Evolutionary conservation across 1,139 yeast genomes (phyloP), one percentile per base, ranked within the genome.

Genomic region (Groenewaldozyma auringiensis): DNA sequence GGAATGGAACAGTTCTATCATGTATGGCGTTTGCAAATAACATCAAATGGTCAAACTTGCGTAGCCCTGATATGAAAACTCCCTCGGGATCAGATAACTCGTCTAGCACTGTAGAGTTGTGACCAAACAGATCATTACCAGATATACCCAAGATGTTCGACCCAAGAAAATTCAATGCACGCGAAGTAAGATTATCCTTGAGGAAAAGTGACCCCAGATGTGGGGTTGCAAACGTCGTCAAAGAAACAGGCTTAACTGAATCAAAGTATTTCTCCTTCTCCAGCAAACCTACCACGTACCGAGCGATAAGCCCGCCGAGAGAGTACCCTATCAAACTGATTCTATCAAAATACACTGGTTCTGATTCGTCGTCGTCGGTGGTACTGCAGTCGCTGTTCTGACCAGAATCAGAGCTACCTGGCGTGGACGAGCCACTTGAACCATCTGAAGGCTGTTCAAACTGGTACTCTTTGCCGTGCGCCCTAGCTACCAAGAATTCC

Each of bases 191-290:
- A 9, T 69, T 63, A 9, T 67, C 63, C 16, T 50, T 48, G 45
- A 67, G 68, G 54, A 71, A 74, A 40, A 72, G 72, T 11, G 83
- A 74, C 0, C 96, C 96, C 4, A 86, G 68, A 65, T 89, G 96
- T 1, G 97, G 97, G 1, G 95, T 81, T 1, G 96, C 96, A 68
- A 88, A 83, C 0, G 95, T 84, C 14, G 88, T 73, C 59, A 82
- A 68, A 43, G 78, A 67, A 2, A 75, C 66, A 0, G 95, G 95
- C 52, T 74, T 67, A 16, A 86, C 75, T 2, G 57, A 57, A 2
- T 78, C 73, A 54, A 86, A 86, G 50, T 81, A 71, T 0, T 72
- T 74, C 49, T 74, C 54, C 25, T 70, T 73, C 43, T 75, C 61
- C 40, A 87, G 66, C 42, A 80, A 71, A 0, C 96, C 96, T 49